Evolutionary conservation across 805 yeast genomes (phyloP).

Genomic region (Brettanomyces naardenensis): DNA sequence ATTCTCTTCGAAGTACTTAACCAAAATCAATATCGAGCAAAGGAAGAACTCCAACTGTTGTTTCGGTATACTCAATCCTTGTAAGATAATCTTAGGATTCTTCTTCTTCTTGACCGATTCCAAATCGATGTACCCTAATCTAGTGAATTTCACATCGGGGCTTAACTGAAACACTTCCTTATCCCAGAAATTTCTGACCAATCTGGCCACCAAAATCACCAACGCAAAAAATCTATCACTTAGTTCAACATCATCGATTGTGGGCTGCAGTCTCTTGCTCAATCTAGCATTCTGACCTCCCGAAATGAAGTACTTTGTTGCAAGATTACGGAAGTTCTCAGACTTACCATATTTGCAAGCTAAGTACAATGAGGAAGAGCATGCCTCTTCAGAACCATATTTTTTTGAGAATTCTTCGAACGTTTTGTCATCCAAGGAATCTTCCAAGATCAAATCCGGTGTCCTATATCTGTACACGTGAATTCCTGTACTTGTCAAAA

Average conservation of each 20-base stretch:
- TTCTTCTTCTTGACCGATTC: slow-evolving; percentile 37
- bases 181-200: slow-evolving; percentile 76
- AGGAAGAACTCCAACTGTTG: slow-evolving; percentile 57
- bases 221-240: slow-evolving; percentile 91
- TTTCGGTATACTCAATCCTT: slow-evolving; percentile 38
- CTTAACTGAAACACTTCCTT: slow-evolving; percentile 49
- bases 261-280: slow-evolving; percentile 27
- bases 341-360: slow-evolving; percentile 70
- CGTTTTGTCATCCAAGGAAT: slow-evolving; percentile 53
- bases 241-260: slow-evolving; percentile 70
- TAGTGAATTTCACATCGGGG: slow-evolving; percentile 25
- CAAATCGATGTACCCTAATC: slow-evolving; percentile 27
- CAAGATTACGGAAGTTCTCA: slow-evolving; percentile 36
- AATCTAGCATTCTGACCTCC: slow-evolving; percentile 46
- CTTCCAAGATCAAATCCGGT: slow-evolving; percentile 70
- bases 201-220: slow-evolving; percentile 66
- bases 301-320: slow-evolving; percentile 42
- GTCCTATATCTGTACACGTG: slow-evolving; percentile 70
- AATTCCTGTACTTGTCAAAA: slow-evolving; percentile 73
- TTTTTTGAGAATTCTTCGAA: slow-evolving; percentile 63
- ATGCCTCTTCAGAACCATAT: slow-evolving; percentile 84
- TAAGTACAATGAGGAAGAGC: slow-evolving; percentile 78
- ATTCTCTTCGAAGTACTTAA: slow-evolving; percentile 63
- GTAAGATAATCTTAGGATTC: slow-evolving; percentile 27
- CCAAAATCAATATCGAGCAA: slow-evolving; percentile 60